Evolutionary conservation across 306 rosid genomes (phyloP).

Genomic region (Ceratonia siliqua): DNA sequence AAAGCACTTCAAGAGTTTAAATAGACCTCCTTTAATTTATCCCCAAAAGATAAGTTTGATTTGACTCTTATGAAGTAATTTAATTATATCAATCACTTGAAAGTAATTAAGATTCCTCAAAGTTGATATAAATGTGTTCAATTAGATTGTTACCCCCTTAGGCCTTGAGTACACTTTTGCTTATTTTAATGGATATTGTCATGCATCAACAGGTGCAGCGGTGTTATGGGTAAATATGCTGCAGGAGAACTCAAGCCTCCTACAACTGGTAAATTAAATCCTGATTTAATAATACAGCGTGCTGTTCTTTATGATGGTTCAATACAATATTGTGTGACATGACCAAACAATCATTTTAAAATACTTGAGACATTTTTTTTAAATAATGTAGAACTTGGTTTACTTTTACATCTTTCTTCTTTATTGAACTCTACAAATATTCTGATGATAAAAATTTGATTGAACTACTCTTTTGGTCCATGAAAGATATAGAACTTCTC

Average conservation of each 20-base stretch:
- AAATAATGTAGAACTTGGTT: neutral
- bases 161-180: neutral
- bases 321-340: neutral
- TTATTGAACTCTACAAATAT: neutral
- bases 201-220: slow-evolving; percentile 84
- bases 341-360: neutral
- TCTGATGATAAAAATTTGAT: neutral
- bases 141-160: neutral
- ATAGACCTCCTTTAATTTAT: too few species aligned
- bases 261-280: slow-evolving; percentile 56
- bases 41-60: neutral
- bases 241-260: slow-evolving; percentile 99
- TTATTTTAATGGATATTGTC: neutral
- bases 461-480: neutral
- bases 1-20: too few species aligned
- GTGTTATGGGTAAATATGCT: slow-evolving; percentile 99
- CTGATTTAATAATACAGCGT: neutral
- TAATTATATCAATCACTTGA: neutral
- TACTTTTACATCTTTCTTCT: neutral
- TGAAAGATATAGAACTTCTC: neutral
- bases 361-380: neutral
- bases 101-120: neutral
- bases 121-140: neutral
- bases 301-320: neutral
- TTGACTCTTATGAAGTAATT: slow-evolving; percentile 7